These are phyloP conservation scores for Venturia effusa DNA, from an alignment of 2,329 filamentous ascomycete species.

Conservation along the genomic window DNA sequence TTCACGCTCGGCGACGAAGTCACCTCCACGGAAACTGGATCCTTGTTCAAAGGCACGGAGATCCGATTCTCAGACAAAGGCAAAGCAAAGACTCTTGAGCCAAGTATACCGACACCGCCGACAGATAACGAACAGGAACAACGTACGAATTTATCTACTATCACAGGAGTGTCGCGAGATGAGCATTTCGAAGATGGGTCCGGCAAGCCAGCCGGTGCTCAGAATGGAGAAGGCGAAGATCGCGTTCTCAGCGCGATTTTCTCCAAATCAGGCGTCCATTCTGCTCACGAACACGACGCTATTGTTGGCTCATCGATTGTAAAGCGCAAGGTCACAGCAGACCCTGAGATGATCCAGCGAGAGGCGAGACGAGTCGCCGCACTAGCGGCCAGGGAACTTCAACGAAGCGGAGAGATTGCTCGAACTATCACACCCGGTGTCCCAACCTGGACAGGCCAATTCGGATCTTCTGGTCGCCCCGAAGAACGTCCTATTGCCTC, in stretches of 20 bases:
- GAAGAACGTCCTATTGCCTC: constrained; percentile 36
- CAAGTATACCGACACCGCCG: constrained; percentile 19
- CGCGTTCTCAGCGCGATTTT: constrained; percentile 86
- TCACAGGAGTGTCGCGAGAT: constrained; percentile 32
- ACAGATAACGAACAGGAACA: constrained; percentile 17
- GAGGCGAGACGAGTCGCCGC: constrained; percentile 74
- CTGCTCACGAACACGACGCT: constrained; percentile 85
- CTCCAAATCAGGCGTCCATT: constrained; percentile 72
- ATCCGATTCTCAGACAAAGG: constrained; percentile 46
- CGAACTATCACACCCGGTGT: constrained; percentile 66
- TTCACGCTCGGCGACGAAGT: constrained; percentile 66
- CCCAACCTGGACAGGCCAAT: constrained; percentile 86
- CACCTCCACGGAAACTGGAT: constrained; percentile 69
- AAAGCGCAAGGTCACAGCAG: constrained; percentile 58
- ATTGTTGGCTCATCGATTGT: constrained; percentile 58
- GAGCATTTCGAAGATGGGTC: constrained; percentile 27
- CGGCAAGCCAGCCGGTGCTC: constrained; percentile 14
- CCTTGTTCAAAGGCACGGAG: constrained; percentile 79
- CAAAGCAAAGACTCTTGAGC: constrained; percentile 14
- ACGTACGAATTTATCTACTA: constrained; percentile 16
- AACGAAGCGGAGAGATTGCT: constrained; percentile 61
- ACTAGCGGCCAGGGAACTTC: constrained; percentile 65
- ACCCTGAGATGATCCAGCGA: constrained; percentile 65
- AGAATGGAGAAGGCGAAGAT: constrained; percentile 37
- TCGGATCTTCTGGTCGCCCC: constrained; percentile 66